These are phyloP conservation scores for Mycena indigotica DNA, from an alignment of 768 basidiomycete genomes.

Conservation along the genomic window DNA sequence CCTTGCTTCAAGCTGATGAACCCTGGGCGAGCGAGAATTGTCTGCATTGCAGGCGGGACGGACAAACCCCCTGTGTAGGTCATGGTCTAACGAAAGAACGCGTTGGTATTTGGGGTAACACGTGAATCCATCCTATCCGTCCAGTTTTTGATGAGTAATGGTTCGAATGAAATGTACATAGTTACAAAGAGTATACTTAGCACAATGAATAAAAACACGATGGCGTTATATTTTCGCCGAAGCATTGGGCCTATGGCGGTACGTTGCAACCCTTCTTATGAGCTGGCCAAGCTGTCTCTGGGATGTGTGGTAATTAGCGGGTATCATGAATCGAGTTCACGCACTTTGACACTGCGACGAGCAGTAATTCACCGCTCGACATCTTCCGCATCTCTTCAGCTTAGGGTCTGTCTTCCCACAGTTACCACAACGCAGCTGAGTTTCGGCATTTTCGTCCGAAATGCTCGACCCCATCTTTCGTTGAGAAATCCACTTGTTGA, in stretches of 20 bases:
- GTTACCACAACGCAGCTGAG: neutral
- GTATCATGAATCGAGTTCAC: neutral
- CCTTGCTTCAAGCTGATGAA: slow-evolving; percentile 28
- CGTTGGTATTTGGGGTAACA: too few relatives aligned
- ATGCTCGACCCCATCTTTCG: neutral
- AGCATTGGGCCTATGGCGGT: too few relatives aligned
- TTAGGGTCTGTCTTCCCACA: neutral
- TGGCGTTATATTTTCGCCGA: too few relatives aligned
- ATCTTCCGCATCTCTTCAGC: neutral
- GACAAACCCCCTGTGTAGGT: slow-evolving; percentile 30
- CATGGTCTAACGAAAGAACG: too few relatives aligned
- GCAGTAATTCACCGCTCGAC: neutral
- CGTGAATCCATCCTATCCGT: too few relatives aligned
- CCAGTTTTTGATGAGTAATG: too few relatives aligned
- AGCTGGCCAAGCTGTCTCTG: slow-evolving; percentile 43
- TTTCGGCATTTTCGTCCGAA: neutral
- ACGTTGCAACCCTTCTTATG: slow-evolving; percentile 44
- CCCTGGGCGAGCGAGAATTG: slow-evolving; percentile 32
- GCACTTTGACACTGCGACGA: neutral
- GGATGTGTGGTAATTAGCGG: slow-evolving; percentile 37
- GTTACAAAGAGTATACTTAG: too few relatives aligned
- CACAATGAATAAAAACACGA: too few relatives aligned
- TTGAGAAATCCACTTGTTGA: neutral
- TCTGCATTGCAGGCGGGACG: slow-evolving; percentile 31
- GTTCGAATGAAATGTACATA: too few relatives aligned